These are phyloP conservation scores for Wickerhamomyces sp. DNA, from an alignment of 1,139 yeast species.

Conservation along the genomic window DNA sequence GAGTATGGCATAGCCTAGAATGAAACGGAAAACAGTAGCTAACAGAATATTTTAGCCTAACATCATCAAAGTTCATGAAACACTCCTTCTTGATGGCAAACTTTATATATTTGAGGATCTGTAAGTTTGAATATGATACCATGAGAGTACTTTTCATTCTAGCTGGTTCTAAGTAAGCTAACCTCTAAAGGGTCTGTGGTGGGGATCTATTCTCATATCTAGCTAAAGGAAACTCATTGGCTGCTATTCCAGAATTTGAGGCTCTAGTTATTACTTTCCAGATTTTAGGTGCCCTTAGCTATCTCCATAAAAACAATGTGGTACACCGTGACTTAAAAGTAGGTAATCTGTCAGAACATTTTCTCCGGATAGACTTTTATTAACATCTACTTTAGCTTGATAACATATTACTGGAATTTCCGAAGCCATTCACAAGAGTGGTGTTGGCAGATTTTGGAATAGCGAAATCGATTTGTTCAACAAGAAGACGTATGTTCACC, in stretches of 20 bases:
- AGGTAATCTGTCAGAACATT: conserved; percentile 4
- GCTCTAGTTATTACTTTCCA: conserved; percentile 51
- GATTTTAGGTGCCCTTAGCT: conserved; percentile 46
- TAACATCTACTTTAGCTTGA: conserved; percentile 35
- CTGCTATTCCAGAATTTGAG: conserved; percentile 48
- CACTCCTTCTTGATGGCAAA: conserved; percentile 32
- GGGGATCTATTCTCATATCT: conserved; percentile 65
- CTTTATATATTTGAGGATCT: conserved; percentile 48
- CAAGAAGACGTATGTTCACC: conserved; percentile 42
- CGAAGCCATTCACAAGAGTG: conserved; percentile 46
- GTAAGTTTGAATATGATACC: conserved; percentile 8
- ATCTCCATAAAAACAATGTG: conserved; percentile 45
- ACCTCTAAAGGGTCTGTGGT: conserved; percentile 37
- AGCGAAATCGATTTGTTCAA: conserved; percentile 37
- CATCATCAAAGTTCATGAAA: conserved; percentile 39
- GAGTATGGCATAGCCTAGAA: conserved; percentile 16
- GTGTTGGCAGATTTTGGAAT: conserved; percentile 66
- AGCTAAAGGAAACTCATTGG: conserved; percentile 36
- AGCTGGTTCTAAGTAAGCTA: not conserved
- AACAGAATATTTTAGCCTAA: conserved; percentile 33
- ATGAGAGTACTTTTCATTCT: too few species aligned
- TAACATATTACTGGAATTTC: conserved; percentile 48
- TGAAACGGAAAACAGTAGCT: not conserved
- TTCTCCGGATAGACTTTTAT: conserved; percentile 25
- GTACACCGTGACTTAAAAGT: conserved; percentile 51